phyloP scores from a whole-genome alignment of 2,329 filamentous ascomycete genomes.

The Penicillium paneum region DNA sequence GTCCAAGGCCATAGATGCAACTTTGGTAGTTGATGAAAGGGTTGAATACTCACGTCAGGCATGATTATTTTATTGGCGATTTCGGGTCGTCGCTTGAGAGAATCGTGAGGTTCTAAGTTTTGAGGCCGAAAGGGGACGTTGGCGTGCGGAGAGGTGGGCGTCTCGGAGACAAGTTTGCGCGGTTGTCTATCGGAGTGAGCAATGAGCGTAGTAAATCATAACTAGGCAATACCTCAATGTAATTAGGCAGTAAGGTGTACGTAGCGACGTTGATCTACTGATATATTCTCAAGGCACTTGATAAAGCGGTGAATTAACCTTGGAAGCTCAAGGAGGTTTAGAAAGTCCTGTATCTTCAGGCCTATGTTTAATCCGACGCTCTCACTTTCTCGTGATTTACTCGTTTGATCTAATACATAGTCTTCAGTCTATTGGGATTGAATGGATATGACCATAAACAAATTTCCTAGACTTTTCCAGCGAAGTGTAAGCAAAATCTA shows the following conservation, averaged over 20 bases:
- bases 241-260: not conserved
- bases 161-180: conserved; percentile 8
- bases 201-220: not conserved
- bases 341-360: not conserved
- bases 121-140: conserved; percentile 1
- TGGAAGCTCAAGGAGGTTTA: not conserved
- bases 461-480: not conserved
- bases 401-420: not conserved
- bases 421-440: not conserved
- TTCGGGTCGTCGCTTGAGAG: not conserved
- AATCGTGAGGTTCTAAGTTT: not conserved
- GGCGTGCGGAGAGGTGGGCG: conserved; percentile 5
- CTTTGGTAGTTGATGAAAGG: not conserved
- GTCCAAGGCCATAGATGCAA: not conserved
- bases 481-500: not conserved
- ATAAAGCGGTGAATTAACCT: not conserved
- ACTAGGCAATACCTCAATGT: not conserved
- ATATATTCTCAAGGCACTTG: not conserved
- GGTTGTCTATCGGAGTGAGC: not conserved
- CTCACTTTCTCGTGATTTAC: not conserved
- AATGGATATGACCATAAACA: not conserved
- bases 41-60: conserved; percentile 33
- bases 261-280: not conserved
- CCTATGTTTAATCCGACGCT: not conserved
- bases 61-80: conserved; percentile 20